Evolutionary conservation across 1,284 basidiomycete genomes (phyloP), one percentile per base, ranked within the genome.

Genomic region (Takashimella tepidaria): DNA sequence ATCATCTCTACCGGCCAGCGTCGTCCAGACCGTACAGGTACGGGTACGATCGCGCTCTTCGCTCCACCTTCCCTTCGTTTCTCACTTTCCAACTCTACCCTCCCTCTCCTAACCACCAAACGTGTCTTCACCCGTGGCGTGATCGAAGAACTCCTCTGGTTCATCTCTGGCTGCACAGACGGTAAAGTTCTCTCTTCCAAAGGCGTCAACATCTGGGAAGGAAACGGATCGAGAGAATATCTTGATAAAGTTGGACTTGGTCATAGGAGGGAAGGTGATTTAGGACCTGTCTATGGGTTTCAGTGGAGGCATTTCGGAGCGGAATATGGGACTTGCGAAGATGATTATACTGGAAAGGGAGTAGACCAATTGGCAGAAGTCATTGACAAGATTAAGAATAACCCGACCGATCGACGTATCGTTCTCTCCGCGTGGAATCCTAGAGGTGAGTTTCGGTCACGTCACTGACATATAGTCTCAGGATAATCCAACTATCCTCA

Each of bases 241-340:
- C 77, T 98, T 37, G 89, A 92, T 66, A 82, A 82, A 54, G 80
- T 91, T 19, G 93, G 95, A 0, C 77, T 98, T 19, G 80, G 79
- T 0, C 85, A 95, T 66, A 79, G 92, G n/a, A 78, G 88, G 2
- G 87, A 91, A 68, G 96, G 95, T 5, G 95, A 98, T 72, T 77
- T 98, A 1, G 95, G 95, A 0, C 95, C 96, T 0, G 91, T 98
- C 1, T 98, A 98, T 71, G 95, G 95, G 0, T 98, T 98, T 73
- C 95, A 98, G 68, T 98, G 96, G 95, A 81, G 95, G 51, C 93
- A 98, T 73, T 98, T 98, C 74, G 95, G 96, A 1, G 95, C 95
- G 0, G 76, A 83, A 60, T 98, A 98, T 68, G 79, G 79, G 20
- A 85, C 89, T 59, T 89, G 86, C 61, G 88, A 93, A 44, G 78